phyloP scores from a whole-genome alignment of 805 yeast species.

The Debaryomyces maramus region DNA sequence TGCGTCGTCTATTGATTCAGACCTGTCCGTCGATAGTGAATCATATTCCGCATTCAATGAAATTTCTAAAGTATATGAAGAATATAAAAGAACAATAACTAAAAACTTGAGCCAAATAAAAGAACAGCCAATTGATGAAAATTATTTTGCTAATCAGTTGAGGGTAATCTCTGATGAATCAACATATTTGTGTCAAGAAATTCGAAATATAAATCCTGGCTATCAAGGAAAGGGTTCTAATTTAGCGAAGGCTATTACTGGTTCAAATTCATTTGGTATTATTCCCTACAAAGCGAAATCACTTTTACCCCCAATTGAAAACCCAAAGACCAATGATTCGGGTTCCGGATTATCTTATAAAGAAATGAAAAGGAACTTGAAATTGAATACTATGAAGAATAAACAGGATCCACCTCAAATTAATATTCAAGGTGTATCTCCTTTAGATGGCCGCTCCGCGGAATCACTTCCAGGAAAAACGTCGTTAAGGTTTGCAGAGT shows the following conservation, averaged over 20 bases:
- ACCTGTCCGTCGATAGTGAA: slow-evolving; percentile 18
- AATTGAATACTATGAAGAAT: slow-evolving; percentile 16
- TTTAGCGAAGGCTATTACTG: slow-evolving; percentile 43
- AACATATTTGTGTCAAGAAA: slow-evolving; percentile 33
- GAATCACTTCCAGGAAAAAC: slow-evolving; percentile 20
- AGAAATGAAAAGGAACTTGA: slow-evolving; percentile 32
- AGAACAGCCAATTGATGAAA: slow-evolving; percentile 19
- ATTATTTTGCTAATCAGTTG: slow-evolving; percentile 29
- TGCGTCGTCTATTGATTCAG: slow-evolving; percentile 17
- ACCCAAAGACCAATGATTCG: slow-evolving; percentile 3
- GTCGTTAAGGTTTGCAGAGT: slow-evolving; percentile 31
- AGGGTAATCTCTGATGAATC: slow-evolving; percentile 36
- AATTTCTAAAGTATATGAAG: slow-evolving; percentile 32
- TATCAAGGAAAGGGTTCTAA: slow-evolving; percentile 42
- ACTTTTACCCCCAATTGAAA: slow-evolving; percentile 33
- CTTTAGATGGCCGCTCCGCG: slow-evolving; percentile 7
- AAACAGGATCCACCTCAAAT: slow-evolving; percentile 10
- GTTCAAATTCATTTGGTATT: slow-evolving; percentile 40
- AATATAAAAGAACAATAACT: slow-evolving; percentile 25
- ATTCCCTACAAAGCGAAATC: slow-evolving; percentile 45
- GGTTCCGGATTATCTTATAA: slow-evolving; percentile 26
- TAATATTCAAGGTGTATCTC: slow-evolving; percentile 9
- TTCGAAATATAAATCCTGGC: slow-evolving; percentile 38
- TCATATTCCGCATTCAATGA: slow-evolving; percentile 42
- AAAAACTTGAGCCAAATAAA: slow-evolving; percentile 14